phyloP scores from a whole-genome alignment of 192 early-diverging fungal genomes.

The Dissophora globulifera region DNA sequence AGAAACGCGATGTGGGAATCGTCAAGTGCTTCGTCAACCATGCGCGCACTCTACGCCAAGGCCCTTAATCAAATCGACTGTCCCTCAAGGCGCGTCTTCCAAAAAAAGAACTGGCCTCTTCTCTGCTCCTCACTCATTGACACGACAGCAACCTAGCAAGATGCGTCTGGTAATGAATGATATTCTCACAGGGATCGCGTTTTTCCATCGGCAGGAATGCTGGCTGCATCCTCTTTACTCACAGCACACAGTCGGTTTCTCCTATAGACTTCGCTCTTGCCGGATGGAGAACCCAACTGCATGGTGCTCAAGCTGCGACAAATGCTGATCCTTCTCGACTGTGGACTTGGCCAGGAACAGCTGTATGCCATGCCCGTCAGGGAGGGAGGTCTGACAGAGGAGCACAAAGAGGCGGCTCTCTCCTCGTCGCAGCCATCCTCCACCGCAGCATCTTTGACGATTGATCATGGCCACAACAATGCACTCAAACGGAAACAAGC shows the following conservation, averaged over 20 bases:
- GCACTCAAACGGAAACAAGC: constrained; percentile 21
- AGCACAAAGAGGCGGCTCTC: constrained; percentile 11
- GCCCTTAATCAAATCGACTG: too few relatives aligned
- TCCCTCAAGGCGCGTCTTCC: too few relatives aligned
- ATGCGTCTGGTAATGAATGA: constrained; percentile 30
- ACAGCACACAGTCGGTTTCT: too few relatives aligned
- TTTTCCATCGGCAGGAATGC: too few relatives aligned
- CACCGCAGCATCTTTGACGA: not conserved
- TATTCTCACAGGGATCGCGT: too few relatives aligned
- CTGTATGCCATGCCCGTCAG: constrained; percentile 49
- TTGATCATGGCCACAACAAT: not conserved
- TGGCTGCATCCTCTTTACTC: too few relatives aligned
- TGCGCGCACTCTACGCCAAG: too few relatives aligned
- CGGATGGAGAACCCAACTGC: constrained; percentile 53
- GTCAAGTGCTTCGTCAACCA: too few relatives aligned
- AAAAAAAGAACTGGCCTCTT: too few relatives aligned
- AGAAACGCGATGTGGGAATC: too few relatives aligned
- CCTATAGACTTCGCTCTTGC: constrained; percentile 38
- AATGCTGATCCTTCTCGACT: constrained; percentile 57
- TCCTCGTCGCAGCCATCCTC: not conserved
- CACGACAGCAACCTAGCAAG: not conserved
- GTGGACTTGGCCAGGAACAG: constrained; percentile 52
- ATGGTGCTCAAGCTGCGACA: constrained; percentile 54
- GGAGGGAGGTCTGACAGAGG: constrained; percentile 26
- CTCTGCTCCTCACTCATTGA: too few relatives aligned